Evolutionary conservation across 495 filamentous ascomycete species (phyloP).

Genomic region (Amorphotheca resinae): DNA sequence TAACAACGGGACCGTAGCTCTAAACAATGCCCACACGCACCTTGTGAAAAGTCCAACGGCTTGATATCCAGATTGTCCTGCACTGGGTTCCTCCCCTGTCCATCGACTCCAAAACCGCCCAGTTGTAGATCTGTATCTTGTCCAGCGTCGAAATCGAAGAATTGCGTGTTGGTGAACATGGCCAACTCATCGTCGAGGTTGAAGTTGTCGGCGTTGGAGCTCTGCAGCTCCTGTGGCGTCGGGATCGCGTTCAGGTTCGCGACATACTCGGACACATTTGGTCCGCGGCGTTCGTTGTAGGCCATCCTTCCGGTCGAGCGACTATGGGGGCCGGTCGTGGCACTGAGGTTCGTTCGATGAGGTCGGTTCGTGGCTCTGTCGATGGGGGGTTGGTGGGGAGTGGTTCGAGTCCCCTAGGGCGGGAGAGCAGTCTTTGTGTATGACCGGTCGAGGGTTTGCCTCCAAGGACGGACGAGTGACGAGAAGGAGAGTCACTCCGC

Average conservation of each 20-base stretch:
- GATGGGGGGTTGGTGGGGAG: too few species aligned
- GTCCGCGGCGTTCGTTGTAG: constrained; percentile 54
- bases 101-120: constrained; percentile 9
- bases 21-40: neutral
- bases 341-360: too few species aligned
- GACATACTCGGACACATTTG: constrained; percentile 81
- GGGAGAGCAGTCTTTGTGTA: too few species aligned
- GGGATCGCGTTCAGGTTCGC: constrained; percentile 73
- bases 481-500: too few species aligned
- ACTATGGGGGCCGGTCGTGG: too few species aligned
- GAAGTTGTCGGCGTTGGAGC: constrained; percentile 40
- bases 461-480: too few species aligned
- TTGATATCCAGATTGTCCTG: constrained; percentile 26
- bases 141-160: constrained; percentile 75
- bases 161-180: constrained; percentile 86
- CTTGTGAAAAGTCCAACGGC: constrained; percentile 17
- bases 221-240: constrained; percentile 49
- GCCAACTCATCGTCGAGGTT: constrained; percentile 65
- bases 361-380: too few species aligned
- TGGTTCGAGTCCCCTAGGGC: too few species aligned
- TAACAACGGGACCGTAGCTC: too few species aligned
- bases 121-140: constrained; percentile 25
- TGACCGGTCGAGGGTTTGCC: too few species aligned
- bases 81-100: constrained; percentile 16
- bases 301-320: constrained; percentile 41